Evolutionary conservation across 495 filamentous ascomycete genomes (phyloP), one percentile per base, ranked within the genome.

Genomic region (Amniculicola lignicola): DNA sequence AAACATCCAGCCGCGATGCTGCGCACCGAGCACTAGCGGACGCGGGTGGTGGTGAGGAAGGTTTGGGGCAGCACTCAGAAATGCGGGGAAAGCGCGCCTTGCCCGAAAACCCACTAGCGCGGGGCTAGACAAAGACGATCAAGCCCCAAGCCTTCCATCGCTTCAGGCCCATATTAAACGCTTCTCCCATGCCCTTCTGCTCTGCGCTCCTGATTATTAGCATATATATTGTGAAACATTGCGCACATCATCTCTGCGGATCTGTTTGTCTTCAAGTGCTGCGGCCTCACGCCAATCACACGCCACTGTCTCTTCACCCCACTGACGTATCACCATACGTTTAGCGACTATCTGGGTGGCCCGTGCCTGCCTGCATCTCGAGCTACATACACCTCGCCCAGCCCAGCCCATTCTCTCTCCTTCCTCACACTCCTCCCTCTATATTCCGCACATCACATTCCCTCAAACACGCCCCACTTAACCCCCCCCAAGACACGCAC

Each of bases 21-120:
- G n/a, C n/a, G n/a, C n/a, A n/a, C n/a, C n/a, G n/a, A n/a, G n/a
- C n/a, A n/a, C n/a, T n/a, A n/a, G n/a, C n/a, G n/a, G n/a, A n/a
- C n/a, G 22, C 12, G 2, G 36, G 19, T 27, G 15, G n/a, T 53
- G 22, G n/a, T 27, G 5, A 22, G 49, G 43, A n/a, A n/a, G n/a
- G n/a, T n/a, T n/a, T n/a, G n/a, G n/a, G n/a, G n/a, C n/a, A n/a
- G n/a, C n/a, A n/a, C n/a, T n/a, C n/a, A n/a, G n/a, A n/a, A 52
- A 48, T 59, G 55, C 55, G 55, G 55, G 55, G 55, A 59, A 59
- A 38, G 27, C 44, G 28, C 37, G 48, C 39, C 55, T 52, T 45
- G 35, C 49, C 57, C 24, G 22, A n/a, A n/a, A 54, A 11, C 9
- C 9, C 10, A 6, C 16, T 9, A 40, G 9, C 37, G 28, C 40